Evolutionary conservation across 2,329 filamentous ascomycete species (phyloP), one percentile per base, ranked within the genome.

Genomic region (Botrytis byssoidea): DNA sequence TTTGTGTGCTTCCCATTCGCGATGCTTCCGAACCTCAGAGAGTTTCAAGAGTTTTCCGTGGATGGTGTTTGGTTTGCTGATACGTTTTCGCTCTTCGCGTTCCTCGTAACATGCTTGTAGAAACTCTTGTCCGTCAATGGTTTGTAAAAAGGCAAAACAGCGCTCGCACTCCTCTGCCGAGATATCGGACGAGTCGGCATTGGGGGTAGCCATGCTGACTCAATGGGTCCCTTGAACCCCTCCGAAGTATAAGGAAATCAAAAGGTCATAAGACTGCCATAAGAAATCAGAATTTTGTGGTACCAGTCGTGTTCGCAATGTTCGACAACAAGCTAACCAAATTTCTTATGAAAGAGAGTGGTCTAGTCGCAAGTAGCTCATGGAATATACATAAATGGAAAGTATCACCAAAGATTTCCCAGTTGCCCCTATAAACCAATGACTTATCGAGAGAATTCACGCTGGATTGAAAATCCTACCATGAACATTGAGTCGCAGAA

Each of bases 1-100:
- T 57, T 65, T 65, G 37, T 65, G 60, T 32, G 59, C 44, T 59
- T 71, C 70, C 69, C 69, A 71, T 42, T 71, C 69, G 10, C 35
- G 32, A 22, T 64, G 59, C 29, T 64, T 71, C 59, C 32, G 35
- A 25, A 40, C 8, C 16, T 64, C 40, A 40, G 57, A 63, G 29
- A 64, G 35, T 40, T 71, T 71, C 59, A 61, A 40, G 25, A 51
- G 29, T 29, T 71, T 71, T 32, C 46, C 35, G 22, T 55, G 59
- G 5, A 59, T 59, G 20, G 35, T 55, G 35, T 48, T 71, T 37
- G 60, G 70, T 22, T 46, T 71, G 46, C 46, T 55, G n/a, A 44
- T 71, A 12, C 70, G 70, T 66, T 46, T 64, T 40, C 51, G 44
- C n/a, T 55, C 22, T 35, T 71, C 59, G 22, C 59, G 57, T 29